Conservation (phyloP, 2,329 filamentous ascomycete genomes). For the Didymella pinodella region DNA sequence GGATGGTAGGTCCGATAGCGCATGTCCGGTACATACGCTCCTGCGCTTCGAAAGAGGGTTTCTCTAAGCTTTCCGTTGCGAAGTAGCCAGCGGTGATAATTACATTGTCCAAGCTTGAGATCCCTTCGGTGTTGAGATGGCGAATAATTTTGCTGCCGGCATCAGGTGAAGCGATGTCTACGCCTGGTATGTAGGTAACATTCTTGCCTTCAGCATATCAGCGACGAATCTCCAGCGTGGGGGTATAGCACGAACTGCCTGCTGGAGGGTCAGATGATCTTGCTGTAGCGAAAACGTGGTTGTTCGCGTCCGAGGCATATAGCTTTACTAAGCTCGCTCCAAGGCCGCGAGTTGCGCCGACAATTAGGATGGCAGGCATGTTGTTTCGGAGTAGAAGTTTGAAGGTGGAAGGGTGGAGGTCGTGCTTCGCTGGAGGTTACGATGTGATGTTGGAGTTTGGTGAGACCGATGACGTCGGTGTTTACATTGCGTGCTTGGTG, state of each 20-base stretch:
- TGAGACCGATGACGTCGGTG: conserved; percentile 13
- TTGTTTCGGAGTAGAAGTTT: neutral
- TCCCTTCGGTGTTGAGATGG: conserved; percentile 57
- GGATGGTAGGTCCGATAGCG: conserved; percentile 70
- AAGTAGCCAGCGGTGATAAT: conserved; percentile 77
- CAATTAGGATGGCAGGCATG: conserved; percentile 63
- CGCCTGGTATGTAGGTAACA: conserved; percentile 65
- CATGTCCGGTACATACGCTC: conserved; percentile 75
- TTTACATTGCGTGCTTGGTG: conserved; percentile 16
- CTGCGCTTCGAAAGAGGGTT: conserved; percentile 71
- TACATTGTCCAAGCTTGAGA: conserved; percentile 53
- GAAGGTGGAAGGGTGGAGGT: neutral
- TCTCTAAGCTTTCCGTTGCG: conserved; percentile 68
- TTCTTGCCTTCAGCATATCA: conserved; percentile 28
- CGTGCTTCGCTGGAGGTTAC: neutral
- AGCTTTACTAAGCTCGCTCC: conserved; percentile 67
- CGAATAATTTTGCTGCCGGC: conserved; percentile 53
- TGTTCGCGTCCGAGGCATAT: conserved; percentile 59
- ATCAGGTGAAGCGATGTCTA: conserved; percentile 60
- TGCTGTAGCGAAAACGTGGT: conserved; percentile 67
- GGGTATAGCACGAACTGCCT: conserved; percentile 23
- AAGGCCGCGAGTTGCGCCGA: conserved; percentile 74
- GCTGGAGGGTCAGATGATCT: conserved; percentile 58
- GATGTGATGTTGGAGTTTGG: neutral
- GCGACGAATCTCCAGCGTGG: too few species aligned